A percentile compares a stretch with the other conserved stretches of the same genome.
Conservation (phyloP, 495 filamentous ascomycete genomes). For the Neurospora sp. region DNA sequence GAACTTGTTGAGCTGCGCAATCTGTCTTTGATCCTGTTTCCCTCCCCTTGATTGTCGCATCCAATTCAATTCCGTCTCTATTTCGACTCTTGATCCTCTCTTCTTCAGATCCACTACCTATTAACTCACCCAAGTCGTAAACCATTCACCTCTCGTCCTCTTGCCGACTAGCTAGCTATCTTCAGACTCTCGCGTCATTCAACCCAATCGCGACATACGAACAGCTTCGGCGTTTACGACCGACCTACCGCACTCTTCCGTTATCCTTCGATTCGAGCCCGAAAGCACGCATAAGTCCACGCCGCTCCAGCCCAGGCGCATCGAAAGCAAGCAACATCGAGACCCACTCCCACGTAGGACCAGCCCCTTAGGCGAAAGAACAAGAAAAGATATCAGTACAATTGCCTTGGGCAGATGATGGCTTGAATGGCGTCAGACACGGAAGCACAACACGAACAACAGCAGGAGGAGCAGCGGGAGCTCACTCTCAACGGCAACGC, state of each 20-base stretch:
- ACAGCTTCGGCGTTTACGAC: background rate
- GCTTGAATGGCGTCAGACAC: conserved; percentile 23
- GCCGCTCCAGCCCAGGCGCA: background rate
- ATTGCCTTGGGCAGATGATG: conserved; percentile 4
- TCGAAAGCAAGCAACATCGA: background rate
- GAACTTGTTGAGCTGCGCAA: background rate
- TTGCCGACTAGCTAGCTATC: background rate
- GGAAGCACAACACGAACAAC: conserved; percentile 2
- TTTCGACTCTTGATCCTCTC: background rate
- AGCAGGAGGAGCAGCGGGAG: background rate
- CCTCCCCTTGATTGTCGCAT: background rate
- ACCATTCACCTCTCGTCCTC: background rate
- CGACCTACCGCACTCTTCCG: background rate
- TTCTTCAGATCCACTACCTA: too few species aligned
- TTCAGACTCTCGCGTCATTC: too few species aligned
- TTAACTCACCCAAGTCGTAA: too few species aligned
- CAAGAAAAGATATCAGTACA: background rate
- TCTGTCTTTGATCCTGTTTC: background rate
- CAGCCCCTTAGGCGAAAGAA: too few species aligned
- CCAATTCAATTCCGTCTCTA: background rate
- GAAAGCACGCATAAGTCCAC: background rate
- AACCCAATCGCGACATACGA: background rate
- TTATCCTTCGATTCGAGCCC: background rate
- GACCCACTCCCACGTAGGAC: too few species aligned
- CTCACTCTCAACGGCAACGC: background rate